Evolutionary conservation across 805 yeast genomes (phyloP), one percentile per base, ranked within the genome.

Genomic region (Ascoidea asiatica): DNA sequence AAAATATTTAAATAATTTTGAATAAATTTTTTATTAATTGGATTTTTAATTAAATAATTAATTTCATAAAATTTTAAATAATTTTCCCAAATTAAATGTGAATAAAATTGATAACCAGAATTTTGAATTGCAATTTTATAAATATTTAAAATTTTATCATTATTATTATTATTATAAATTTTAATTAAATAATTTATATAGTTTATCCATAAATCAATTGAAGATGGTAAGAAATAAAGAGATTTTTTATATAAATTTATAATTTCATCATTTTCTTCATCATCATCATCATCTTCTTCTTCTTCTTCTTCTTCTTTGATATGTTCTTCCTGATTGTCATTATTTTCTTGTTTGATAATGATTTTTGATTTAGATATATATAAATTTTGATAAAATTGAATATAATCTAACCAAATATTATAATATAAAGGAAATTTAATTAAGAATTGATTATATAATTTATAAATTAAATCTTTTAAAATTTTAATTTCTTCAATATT

Each of bases 41-140:
- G 15, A 11, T 29, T 29, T 29, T 29, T 15, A 29, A 29, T 29
- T 29, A 29, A 19, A 18, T 62, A 62, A 7, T 53, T 52, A 15
- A 57, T 52, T n/a, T 64, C 58, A 52, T 77, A 81, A 64, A 77
- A 82, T 37, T 72, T 80, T 20, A 90, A 60, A 48, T 76, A 79
- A 44, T 72, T 67, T 57, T 88, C 95, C 97, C 97, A 90, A 42
- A 89, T 62, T 1, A 77, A 67, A 57, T 88, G 94, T 1, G 94
- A 71, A 49, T 80, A 64, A 60, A 85, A 92, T 47, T 88, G 84
- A 33, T 61, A 52, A 0, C 96, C 97, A 39, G 82, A 70, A 13
- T 60, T 48, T 4, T 53, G 50, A 3, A 72, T 56, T 0, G 81
- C 90, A 0, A 62, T 59, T 13, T 63, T 59, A 51, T 81, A 81